Percentiles rank a stretch among this genome's conserved stretches.
These are phyloP conservation scores for Metschnikowia cubensis DNA, from an alignment of 805 yeast species.

Conservation along the genomic window DNA sequence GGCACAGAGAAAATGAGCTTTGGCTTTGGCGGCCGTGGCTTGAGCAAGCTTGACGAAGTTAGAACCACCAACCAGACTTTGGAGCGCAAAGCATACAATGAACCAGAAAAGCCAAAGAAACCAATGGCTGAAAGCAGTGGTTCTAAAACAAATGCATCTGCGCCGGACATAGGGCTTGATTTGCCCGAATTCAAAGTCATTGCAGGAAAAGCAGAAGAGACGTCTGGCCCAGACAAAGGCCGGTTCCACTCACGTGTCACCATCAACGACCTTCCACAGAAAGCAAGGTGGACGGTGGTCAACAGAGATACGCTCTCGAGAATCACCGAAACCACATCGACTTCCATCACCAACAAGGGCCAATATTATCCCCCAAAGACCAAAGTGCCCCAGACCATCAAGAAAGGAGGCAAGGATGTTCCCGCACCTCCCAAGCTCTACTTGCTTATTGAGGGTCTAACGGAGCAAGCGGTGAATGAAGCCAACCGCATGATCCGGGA, in stretches of 20 bases:
- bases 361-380: slow-evolving; percentile 48
- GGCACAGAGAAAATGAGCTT: slow-evolving; percentile 63
- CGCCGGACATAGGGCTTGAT: slow-evolving; percentile 13
- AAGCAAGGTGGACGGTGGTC: slow-evolving; percentile 73
- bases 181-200: slow-evolving; percentile 46
- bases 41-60: slow-evolving; percentile 67
- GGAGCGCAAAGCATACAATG: slow-evolving; percentile 47
- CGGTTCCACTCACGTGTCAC: slow-evolving; percentile 63
- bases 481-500: slow-evolving; percentile 58
- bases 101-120: background rate
- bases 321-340: slow-evolving; percentile 65
- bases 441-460: slow-evolving; percentile 71
- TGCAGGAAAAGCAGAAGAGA: slow-evolving; percentile 51
- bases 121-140: background rate
- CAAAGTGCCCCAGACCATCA: slow-evolving; percentile 50
- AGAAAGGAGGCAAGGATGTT: slow-evolving; percentile 39
- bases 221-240: slow-evolving; percentile 52
- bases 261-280: slow-evolving; percentile 82
- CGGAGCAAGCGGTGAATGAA: slow-evolving; percentile 51
- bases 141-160: background rate
- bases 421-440: slow-evolving; percentile 70
- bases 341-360: slow-evolving; percentile 82
- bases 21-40: slow-evolving; percentile 94
- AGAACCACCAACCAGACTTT: slow-evolving; percentile 48
- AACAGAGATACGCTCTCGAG: slow-evolving; percentile 59